phyloP scores from a whole-genome alignment of 352 stramenopile genomes.

The Detonula confervacea region DNA sequence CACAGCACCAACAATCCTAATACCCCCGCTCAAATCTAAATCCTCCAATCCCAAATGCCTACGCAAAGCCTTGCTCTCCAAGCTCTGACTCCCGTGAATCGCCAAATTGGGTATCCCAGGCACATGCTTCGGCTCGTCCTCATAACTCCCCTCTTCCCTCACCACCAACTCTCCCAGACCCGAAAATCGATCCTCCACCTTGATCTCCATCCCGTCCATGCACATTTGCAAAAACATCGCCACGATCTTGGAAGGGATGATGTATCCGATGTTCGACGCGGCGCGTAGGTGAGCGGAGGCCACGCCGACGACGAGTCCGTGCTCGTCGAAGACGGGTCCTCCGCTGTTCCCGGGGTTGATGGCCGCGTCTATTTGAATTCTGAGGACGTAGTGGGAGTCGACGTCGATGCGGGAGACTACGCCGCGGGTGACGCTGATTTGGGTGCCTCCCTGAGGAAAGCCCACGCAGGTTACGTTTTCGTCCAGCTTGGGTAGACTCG shows the following conservation, averaged over 20 bases:
- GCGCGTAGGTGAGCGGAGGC: constrained; percentile 29
- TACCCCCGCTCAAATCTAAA: constrained; percentile 27
- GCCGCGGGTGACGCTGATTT: constrained; percentile 74
- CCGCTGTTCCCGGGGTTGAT: constrained; percentile 94
- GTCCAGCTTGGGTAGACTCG: constrained; percentile 43
- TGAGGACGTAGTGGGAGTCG: constrained; percentile 59
- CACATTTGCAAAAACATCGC: constrained; percentile 51
- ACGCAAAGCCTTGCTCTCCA: constrained; percentile 52
- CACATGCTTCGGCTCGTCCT: constrained; percentile 34
- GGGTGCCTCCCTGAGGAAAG: constrained; percentile 73
- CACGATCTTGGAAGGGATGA: constrained; percentile 57
- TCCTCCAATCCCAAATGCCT: constrained; percentile 43
- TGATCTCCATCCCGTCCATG: constrained; percentile 37
- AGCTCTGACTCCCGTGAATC: constrained; percentile 35
- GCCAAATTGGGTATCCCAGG: constrained; percentile 47
- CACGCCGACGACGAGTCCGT: constrained; percentile 49
- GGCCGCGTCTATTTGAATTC: constrained; percentile 93
- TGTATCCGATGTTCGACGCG: constrained; percentile 62
- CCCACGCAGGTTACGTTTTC: constrained; percentile 62
- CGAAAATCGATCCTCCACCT: constrained; percentile 38
- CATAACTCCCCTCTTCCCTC: constrained; percentile 1
- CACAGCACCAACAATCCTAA: constrained; percentile 36
- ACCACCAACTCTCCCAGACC: constrained; percentile 35
- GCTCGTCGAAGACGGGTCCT: constrained; percentile 71
- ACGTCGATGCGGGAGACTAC: constrained; percentile 80